These are phyloP conservation scores for Lachnum nothofagi DNA, from an alignment of 2,329 filamentous ascomycete species.

Conservation along the genomic window DNA sequence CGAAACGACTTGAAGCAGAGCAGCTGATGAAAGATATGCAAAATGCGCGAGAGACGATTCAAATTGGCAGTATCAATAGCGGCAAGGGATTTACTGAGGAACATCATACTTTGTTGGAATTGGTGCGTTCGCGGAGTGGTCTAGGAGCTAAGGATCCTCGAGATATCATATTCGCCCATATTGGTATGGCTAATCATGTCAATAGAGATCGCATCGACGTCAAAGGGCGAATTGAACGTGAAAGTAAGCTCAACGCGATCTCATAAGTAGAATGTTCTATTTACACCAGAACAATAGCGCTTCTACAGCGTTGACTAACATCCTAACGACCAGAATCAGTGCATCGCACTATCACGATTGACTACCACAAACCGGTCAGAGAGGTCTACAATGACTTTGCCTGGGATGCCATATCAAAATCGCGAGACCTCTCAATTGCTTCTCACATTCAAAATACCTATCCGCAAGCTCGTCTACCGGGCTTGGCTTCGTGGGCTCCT, in stretches of 20 bases:
- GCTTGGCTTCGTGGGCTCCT: neutral
- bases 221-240: neutral
- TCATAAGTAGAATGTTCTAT: no score
- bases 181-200: neutral
- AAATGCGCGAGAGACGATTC: neutral
- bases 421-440: neutral
- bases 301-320: no score
- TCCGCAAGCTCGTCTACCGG: neutral
- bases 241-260: no score
- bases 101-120: neutral
- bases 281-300: no score
- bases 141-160: constrained; percentile 1
- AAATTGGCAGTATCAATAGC: neutral
- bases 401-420: neutral
- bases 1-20: neutral
- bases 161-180: neutral
- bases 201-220: neutral
- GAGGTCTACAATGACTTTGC: constrained; percentile 1
- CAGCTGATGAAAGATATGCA: neutral
- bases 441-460: neutral
- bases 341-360: neutral
- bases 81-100: neutral
- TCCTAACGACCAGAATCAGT: no score
- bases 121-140: neutral
- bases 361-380: neutral